Evolutionary conservation across 257 asterid species (phyloP).

Genomic region (Mentha longifolia): DNA sequence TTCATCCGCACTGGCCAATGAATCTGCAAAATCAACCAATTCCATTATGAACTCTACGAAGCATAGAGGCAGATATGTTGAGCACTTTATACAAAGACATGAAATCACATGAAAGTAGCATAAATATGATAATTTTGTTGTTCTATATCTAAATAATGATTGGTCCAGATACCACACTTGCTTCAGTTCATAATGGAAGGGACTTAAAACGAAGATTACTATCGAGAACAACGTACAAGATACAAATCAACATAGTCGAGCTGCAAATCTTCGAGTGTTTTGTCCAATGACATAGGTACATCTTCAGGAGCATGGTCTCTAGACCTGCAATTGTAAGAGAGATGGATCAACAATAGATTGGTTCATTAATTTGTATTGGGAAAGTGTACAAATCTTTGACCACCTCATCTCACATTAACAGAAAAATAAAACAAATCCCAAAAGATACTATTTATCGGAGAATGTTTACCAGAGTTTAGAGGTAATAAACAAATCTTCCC

Average conservation of each 20-base stretch:
- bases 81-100: not conserved
- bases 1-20: conserved; percentile 79
- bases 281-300: conserved; percentile 58
- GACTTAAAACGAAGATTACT: not conserved
- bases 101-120: not conserved
- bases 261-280: conserved; percentile 70
- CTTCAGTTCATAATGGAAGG: not conserved
- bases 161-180: not conserved
- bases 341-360: conserved; percentile 2
- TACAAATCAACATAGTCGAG: conserved; percentile 77
- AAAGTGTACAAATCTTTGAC: no score
- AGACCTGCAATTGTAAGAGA: conserved; percentile 48
- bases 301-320: conserved; percentile 77
- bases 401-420: no score
- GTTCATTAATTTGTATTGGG: not conserved
- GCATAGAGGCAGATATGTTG: not conserved
- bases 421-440: no score
- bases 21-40: conserved; percentile 46
- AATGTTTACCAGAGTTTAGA: conserved; percentile 73
- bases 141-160: not conserved
- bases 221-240: conserved; percentile 54
- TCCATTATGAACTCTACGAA: not conserved
- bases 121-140: not conserved
- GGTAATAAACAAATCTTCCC: conserved; percentile 79
- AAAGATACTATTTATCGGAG: not conserved